phyloP scores from a whole-genome alignment of 768 basidiomycete species.

The Pleurotus cornucopiae region DNA sequence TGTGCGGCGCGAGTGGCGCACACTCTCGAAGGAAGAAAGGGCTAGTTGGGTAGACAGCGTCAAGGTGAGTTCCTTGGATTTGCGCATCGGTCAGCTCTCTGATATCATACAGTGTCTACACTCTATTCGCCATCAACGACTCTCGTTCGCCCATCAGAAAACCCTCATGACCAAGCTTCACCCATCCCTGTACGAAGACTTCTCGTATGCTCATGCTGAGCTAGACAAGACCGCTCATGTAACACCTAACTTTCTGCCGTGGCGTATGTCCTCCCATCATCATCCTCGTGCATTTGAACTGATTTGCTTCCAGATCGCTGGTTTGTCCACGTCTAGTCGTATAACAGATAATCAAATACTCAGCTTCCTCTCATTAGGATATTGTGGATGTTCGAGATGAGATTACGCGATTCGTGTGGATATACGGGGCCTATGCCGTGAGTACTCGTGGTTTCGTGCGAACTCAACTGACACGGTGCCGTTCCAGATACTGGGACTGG shows the following conservation, averaged over 20 bases:
- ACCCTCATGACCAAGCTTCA: slow-evolving; percentile 2
- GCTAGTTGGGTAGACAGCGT: slow-evolving; percentile 12
- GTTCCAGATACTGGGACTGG: slow-evolving; percentile 13
- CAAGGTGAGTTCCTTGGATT: slow-evolving; percentile 6
- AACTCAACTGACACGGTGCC: background rate
- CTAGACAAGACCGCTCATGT: slow-evolving; percentile 11
- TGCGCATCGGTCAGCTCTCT: background rate
- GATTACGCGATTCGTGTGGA: slow-evolving; percentile 13
- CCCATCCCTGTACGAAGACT: slow-evolving; percentile 13
- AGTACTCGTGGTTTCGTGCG: background rate
- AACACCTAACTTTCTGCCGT: slow-evolving; percentile 12
- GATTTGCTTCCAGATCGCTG: slow-evolving; percentile 11
- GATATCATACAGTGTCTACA: slow-evolving; percentile 8
- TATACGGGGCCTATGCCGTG: slow-evolving; percentile 13
- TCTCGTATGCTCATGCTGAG: slow-evolving; percentile 11
- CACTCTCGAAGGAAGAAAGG: slow-evolving; percentile 4
- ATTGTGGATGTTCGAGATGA: slow-evolving; percentile 11
- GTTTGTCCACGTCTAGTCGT: background rate
- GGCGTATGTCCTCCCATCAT: slow-evolving; percentile 10
- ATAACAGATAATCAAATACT: background rate
- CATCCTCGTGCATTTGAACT: background rate
- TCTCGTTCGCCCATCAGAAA: slow-evolving; percentile 9
- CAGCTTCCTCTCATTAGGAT: slow-evolving; percentile 6
- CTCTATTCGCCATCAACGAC: slow-evolving; percentile 9
- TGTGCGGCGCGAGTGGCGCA: slow-evolving; percentile 13